Percentiles rank a stretch among this genome's conserved stretches.
Evolutionary conservation across 495 filamentous ascomycete species (phyloP).

Genomic region (Neurospora hispaniola): DNA sequence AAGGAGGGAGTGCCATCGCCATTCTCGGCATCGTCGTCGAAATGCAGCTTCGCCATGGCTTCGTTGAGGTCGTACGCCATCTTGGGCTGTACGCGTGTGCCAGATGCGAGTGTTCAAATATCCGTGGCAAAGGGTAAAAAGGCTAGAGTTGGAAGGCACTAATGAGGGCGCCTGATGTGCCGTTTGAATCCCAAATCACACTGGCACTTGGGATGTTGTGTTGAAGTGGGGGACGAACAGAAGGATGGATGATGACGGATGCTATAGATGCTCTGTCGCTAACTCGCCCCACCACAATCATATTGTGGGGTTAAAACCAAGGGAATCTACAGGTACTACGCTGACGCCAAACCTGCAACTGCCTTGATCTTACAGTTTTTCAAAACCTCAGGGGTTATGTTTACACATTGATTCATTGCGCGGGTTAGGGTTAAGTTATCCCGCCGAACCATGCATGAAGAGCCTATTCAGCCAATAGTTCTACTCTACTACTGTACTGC

Average conservation of each 20-base stretch:
- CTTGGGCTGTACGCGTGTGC: constrained; percentile 2
- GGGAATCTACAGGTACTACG: background rate
- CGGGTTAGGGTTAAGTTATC: background rate
- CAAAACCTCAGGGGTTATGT: background rate
- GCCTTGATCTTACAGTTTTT: background rate
- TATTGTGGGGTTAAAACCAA: constrained; percentile 8
- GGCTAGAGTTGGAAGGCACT: background rate
- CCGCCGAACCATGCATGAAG: background rate
- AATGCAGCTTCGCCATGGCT: constrained; percentile 30
- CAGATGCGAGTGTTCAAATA: background rate
- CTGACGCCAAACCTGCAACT: background rate
- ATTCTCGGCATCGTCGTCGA: constrained; percentile 16
- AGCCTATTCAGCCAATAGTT: background rate
- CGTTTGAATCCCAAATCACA: background rate
- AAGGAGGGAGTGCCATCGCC: constrained; percentile 2
- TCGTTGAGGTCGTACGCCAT: constrained; percentile 32
- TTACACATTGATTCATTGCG: background rate
- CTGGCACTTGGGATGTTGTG: background rate
- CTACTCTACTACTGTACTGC: background rate
- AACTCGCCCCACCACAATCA: constrained; percentile 11
- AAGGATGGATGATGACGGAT: background rate
- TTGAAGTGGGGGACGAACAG: background rate
- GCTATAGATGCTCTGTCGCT: background rate
- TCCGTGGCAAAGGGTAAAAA: background rate
- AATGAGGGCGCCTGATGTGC: background rate